Conservation (phyloP, 2,329 filamentous ascomycete species). For the Sclerotinia minor region DNA sequence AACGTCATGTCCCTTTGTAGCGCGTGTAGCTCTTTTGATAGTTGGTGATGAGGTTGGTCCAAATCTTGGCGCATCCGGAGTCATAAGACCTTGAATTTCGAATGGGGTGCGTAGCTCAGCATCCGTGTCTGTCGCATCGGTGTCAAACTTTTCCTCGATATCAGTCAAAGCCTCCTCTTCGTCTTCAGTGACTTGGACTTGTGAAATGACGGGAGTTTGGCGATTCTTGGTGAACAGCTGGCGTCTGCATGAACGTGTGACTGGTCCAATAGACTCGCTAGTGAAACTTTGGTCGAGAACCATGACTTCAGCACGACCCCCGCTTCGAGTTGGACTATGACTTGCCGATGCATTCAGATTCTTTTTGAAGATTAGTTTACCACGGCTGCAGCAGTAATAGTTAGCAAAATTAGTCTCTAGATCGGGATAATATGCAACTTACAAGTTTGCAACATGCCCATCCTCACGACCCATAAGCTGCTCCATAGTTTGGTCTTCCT, state of each 20-base stretch:
- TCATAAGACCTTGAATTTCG: constrained; percentile 44
- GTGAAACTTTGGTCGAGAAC: constrained; percentile 43
- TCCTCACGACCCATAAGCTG: constrained; percentile 68
- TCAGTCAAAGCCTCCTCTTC: constrained; percentile 53
- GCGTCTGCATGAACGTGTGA: constrained; percentile 57
- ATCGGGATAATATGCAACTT: constrained; percentile 47
- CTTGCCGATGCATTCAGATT: constrained; percentile 34
- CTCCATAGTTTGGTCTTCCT: constrained; percentile 47
- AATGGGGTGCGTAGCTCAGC: constrained; percentile 17
- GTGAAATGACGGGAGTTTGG: constrained; percentile 52
- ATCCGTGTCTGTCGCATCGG: constrained; percentile 18
- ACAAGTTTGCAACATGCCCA: constrained; percentile 77
- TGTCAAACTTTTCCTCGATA: constrained; percentile 45
- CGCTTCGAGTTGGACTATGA: constrained; percentile 23
- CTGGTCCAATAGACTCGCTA: constrained; percentile 45
- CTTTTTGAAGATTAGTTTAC: constrained; percentile 75
- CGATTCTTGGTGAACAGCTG: constrained; percentile 20
- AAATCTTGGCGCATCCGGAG: constrained; percentile 57
- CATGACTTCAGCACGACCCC: constrained; percentile 38
- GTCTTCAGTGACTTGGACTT: constrained; percentile 61
- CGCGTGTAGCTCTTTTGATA: constrained; percentile 59
- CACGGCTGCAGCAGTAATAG: constrained; percentile 57
- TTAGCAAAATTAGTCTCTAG: constrained; percentile 34
- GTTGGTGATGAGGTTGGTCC: constrained; percentile 63
- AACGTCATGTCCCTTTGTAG: constrained; percentile 49